Percentiles rank a stretch among this genome's conserved stretches.
phyloP scores from a whole-genome alignment of 2,329 filamentous ascomycete genomes.

The Pseudopithomyces chartarum region DNA sequence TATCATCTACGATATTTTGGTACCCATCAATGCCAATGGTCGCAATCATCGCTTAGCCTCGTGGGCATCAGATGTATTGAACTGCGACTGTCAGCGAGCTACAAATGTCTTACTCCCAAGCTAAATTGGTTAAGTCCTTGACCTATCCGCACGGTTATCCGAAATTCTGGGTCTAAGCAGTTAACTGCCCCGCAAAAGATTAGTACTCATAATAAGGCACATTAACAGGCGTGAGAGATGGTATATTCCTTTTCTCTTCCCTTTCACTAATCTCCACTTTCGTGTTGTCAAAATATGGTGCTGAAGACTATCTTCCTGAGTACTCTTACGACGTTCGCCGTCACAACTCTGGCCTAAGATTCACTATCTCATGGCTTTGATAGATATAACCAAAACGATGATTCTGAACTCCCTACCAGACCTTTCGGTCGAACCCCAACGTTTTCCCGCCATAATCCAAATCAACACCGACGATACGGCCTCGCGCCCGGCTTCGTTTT shows the following conservation, averaged over 20 bases:
- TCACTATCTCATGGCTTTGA: slow-evolving; percentile 19
- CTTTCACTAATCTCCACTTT: no score
- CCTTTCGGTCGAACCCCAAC: slow-evolving; percentile 19
- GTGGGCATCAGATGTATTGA: no score
- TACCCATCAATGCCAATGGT: no score
- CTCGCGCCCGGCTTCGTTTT: slow-evolving; percentile 21
- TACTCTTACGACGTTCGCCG: slow-evolving; percentile 2
- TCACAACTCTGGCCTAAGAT: slow-evolving; percentile 16
- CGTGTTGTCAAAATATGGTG: background rate
- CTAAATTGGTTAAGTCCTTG: background rate
- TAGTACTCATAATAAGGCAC: no score
- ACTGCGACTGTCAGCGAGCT: no score
- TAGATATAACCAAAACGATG: slow-evolving; percentile 15
- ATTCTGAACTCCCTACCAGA: slow-evolving; percentile 20
- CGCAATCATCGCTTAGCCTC: no score
- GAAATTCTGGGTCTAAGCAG: background rate
- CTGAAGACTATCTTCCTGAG: background rate
- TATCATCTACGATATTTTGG: no score
- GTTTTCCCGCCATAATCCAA: slow-evolving; percentile 22
- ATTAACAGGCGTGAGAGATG: no score
- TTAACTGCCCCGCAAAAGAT: no score
- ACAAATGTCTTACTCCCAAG: background rate
- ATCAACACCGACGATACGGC: slow-evolving; percentile 18
- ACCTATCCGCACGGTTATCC: background rate
- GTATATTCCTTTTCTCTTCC: no score